These are phyloP conservation scores for Penicillium sp. DNA, from an alignment of 2,329 filamentous ascomycete genomes.

Conservation along the genomic window DNA sequence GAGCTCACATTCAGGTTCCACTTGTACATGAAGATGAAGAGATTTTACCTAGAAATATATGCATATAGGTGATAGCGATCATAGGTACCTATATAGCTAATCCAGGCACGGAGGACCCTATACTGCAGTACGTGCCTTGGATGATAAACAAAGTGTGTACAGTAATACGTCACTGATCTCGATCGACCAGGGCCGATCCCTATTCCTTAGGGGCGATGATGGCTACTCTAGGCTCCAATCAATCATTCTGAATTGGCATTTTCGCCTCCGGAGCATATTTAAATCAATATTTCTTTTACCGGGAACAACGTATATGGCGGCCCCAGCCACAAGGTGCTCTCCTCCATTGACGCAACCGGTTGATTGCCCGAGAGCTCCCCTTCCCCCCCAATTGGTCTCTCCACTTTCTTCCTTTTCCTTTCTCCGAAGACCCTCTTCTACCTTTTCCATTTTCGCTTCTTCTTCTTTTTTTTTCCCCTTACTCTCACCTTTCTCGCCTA, in stretches of 20 bases:
- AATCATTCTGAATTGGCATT: neutral
- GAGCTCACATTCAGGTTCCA: neutral
- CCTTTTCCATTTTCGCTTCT: neutral
- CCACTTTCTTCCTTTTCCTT: slow-evolving; percentile 10
- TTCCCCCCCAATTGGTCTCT: slow-evolving; percentile 9
- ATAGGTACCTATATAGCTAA: neutral
- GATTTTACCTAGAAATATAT: too few species aligned
- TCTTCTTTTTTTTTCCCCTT: neutral
- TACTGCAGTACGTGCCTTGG: neutral
- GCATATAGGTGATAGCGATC: too few species aligned
- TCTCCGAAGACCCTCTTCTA: neutral
- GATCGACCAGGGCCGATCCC: slow-evolving; percentile 21
- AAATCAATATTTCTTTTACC: neutral
- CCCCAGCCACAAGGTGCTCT: slow-evolving; percentile 20
- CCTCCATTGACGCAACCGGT: slow-evolving; percentile 29
- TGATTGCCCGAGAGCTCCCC: neutral
- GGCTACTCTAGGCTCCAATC: slow-evolving; percentile 1
- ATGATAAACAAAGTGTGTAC: neutral
- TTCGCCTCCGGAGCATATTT: neutral
- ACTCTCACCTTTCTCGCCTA: neutral
- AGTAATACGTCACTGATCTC: slow-evolving; percentile 24
- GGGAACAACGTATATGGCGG: slow-evolving; percentile 3
- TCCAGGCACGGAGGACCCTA: neutral
- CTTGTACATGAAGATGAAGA: neutral
- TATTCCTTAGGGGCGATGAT: neutral